Conservation (phyloP, 306 rosid species). For the Cucurbita ficifolia region DNA sequence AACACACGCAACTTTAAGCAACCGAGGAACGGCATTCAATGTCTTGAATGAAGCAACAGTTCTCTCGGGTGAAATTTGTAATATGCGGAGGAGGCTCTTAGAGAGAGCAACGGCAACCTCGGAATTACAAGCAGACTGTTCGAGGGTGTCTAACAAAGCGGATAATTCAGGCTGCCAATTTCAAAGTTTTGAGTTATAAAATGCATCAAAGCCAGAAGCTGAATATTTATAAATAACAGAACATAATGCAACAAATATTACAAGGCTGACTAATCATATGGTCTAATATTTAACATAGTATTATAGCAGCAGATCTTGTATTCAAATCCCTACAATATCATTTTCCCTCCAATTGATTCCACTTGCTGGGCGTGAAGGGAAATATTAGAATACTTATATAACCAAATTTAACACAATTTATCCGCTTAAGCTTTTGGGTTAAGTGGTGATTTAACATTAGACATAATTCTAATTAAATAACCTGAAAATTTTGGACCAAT, state of each 20-base stretch:
- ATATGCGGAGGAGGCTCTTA: slow-evolving; percentile 51
- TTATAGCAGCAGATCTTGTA: not conserved
- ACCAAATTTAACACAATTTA: not conserved
- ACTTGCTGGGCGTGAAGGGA: not conserved
- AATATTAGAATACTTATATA: too few relatives aligned
- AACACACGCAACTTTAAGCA: slow-evolving; percentile 79
- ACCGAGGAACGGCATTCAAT: slow-evolving; percentile 60
- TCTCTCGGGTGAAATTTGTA: slow-evolving; percentile 69
- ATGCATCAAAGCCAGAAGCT: slow-evolving; percentile 1
- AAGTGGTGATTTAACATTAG: not conserved
- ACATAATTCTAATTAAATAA: not conserved
- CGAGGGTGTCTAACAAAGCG: slow-evolving; percentile 70
- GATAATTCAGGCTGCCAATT: slow-evolving; percentile 67
- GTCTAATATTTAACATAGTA: not conserved
- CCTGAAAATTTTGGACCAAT: not conserved
- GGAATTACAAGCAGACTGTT: slow-evolving; percentile 68
- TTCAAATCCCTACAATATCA: not conserved
- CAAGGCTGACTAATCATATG: not conserved
- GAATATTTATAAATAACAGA: slow-evolving; percentile 13
- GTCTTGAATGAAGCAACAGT: slow-evolving; percentile 60
- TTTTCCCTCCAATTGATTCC: not conserved
- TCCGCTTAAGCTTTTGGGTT: not conserved
- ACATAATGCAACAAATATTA: not conserved
- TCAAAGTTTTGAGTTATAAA: not conserved
- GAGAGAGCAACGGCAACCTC: slow-evolving; percentile 51